Evolutionary conservation across 2,329 filamentous ascomycete species (phyloP), one percentile per base, ranked within the genome.

Genomic region (Geoglossum cookeanum): DNA sequence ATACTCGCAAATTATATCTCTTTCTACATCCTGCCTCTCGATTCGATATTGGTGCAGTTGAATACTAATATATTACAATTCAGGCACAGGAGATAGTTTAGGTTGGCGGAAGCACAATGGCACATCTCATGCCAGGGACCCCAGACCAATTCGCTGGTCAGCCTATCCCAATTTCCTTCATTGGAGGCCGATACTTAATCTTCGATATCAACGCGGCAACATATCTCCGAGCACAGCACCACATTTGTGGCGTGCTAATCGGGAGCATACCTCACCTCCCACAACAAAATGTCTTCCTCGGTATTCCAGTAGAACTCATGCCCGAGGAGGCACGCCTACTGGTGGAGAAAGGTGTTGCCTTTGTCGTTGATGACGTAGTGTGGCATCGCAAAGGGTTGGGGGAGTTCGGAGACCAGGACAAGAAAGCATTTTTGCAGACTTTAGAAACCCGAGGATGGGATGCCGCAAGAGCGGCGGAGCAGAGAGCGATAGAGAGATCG

Each of bases 281-380:
- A 4, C 91, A 94, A 64, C 92, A 98, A 71, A 97, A 95, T 71
- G 79, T 95, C 58, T 97, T 97, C 67, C 78, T 91, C 59, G 87
- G 90, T 51, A 72, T 97, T 55, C 92, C 92, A 2, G 72, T 97
- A 30, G 85, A 96, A 73, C 75, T 98, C 49, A 87, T 92, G 74
- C 84, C 87, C 1, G 92, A 97, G 71, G 92, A 98, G 73, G 90
- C 84, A 3, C 78, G 82, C 61, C 72, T 92, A 57, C 77, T 98
- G 32, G 81, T 94, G 59, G 83, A 88, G 62, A 84, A 83, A 63
- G 81, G 79, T 59, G 79, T 81, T 63, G 91, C 82, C 47, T 87
- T 84, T 69, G 76, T 95, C 63, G 81, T 91, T 63, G 87, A 96
- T 68, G 90, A 94, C 70, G 75, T 76, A 56, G 74, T 77, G 56